Evolutionary conservation across 305 asterid genomes (phyloP).

Genomic region (Fraxinus paxiana): DNA sequence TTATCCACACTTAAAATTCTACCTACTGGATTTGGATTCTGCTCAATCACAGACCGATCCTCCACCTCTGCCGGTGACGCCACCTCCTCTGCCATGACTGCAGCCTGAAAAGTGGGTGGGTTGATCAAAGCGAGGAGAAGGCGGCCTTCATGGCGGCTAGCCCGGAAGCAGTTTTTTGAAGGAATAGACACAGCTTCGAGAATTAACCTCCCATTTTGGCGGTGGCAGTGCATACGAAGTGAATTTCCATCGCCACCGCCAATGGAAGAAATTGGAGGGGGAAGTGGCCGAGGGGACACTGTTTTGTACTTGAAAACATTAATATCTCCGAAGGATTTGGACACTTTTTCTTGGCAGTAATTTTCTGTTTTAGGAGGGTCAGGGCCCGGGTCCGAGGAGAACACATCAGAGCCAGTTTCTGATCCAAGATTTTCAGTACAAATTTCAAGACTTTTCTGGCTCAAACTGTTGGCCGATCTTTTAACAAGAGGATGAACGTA

Average conservation of each 20-base stretch:
- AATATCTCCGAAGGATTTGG: conserved; percentile 29
- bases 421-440: conserved; percentile 90
- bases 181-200: conserved; percentile 68
- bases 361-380: conserved; percentile 16
- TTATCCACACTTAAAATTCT: conserved; percentile 37
- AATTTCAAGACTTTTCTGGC: conserved; percentile 60
- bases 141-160: conserved; percentile 60
- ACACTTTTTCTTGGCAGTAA: neutral
- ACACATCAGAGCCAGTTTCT: conserved; percentile 73
- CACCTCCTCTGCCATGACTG: neutral
- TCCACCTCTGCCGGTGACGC: conserved; percentile 1
- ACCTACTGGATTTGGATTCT: conserved; percentile 23
- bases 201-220: conserved; percentile 66
- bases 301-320: conserved; percentile 41
- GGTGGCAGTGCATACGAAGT: conserved; percentile 57
- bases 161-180: conserved; percentile 46
- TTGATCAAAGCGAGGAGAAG: conserved; percentile 47
- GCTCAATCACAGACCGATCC: conserved; percentile 18
- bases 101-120: conserved; percentile 4
- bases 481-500: conserved; percentile 57
- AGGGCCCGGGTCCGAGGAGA: conserved; percentile 20
- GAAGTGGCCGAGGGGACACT: conserved; percentile 39
- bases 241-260: conserved; percentile 37
- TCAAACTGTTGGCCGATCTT: conserved; percentile 43
- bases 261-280: conserved; percentile 65